phyloP scores from a whole-genome alignment of 345 rosid genomes.

The Hirschfeldia incana region DNA sequence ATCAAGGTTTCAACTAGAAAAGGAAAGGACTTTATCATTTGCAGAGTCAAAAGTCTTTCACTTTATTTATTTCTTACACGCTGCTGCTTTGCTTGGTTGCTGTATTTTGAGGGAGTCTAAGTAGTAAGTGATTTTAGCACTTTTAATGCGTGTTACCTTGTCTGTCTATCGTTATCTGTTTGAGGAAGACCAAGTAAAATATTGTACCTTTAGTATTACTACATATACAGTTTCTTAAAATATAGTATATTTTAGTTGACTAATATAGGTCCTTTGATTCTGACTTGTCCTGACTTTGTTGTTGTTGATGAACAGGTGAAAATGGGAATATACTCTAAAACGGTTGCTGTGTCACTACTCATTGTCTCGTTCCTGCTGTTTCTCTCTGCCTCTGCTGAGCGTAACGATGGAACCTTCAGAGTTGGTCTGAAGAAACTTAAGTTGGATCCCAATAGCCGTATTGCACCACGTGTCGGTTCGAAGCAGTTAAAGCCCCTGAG shows the following conservation, averaged over 20 bases:
- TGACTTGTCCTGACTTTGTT: slow-evolving; percentile 8
- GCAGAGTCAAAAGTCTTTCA: not conserved
- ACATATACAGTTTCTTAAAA: not conserved
- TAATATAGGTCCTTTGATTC: not conserved
- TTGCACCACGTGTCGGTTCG: slow-evolving; percentile 62
- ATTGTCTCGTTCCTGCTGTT: slow-evolving; percentile 49
- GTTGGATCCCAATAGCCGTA: slow-evolving; percentile 54
- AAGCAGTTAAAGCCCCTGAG: slow-evolving; percentile 47
- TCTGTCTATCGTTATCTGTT: slow-evolving; percentile 5
- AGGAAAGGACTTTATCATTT: not conserved
- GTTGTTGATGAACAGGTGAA: slow-evolving; percentile 41
- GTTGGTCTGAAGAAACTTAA: slow-evolving; percentile 71
- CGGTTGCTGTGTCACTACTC: slow-evolving; percentile 40
- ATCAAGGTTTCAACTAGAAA: not conserved
- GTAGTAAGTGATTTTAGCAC: no score
- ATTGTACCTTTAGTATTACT: not conserved
- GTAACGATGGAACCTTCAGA: slow-evolving; percentile 60
- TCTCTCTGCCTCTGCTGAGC: slow-evolving; percentile 40
- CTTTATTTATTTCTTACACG: slow-evolving; percentile 18
- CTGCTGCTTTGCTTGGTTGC: slow-evolving; percentile 5
- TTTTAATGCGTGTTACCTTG: slow-evolving; percentile 15
- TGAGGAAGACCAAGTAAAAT: slow-evolving; percentile 9
- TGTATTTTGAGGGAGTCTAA: no score
- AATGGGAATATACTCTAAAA: slow-evolving; percentile 50
- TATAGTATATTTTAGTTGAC: slow-evolving; percentile 1